Conservation (phyloP, 345 rosid species). For the Citrus medica region DNA sequence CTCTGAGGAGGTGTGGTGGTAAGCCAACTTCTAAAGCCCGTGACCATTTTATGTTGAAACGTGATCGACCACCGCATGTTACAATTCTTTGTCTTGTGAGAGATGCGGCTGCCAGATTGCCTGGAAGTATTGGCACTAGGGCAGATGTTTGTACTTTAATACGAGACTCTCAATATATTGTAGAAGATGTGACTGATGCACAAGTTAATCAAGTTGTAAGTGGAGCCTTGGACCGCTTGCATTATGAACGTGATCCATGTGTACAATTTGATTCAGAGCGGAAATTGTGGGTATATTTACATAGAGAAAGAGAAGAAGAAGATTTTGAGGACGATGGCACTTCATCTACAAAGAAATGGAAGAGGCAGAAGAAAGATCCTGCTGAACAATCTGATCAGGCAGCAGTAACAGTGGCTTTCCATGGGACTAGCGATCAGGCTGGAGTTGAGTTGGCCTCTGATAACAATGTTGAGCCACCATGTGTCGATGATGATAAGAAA, state of each 20-base stretch:
- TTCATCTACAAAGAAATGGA: slow-evolving; percentile 99
- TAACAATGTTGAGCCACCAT: slow-evolving; percentile 53
- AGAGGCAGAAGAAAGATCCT: slow-evolving; percentile 89
- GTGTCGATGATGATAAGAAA: slow-evolving; percentile 44
- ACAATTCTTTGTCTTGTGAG: slow-evolving; percentile 96
- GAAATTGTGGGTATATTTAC: slow-evolving; percentile 97
- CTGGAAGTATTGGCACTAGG: slow-evolving; percentile 98
- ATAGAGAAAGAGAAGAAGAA: slow-evolving; percentile 97
- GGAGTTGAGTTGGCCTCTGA: slow-evolving; percentile 69
- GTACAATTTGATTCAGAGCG: slow-evolving; percentile 90
- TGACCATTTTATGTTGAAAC: slow-evolving; percentile 99
- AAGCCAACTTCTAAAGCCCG: slow-evolving; percentile 99
- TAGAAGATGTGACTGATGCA: slow-evolving; percentile 89
- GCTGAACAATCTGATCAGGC: slow-evolving; percentile 81
- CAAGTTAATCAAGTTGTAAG: slow-evolving; percentile 97
- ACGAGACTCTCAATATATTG: slow-evolving; percentile 85
- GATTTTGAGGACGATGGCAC: slow-evolving; percentile 99
- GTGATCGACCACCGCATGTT: slow-evolving; percentile 99
- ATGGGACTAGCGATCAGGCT: slow-evolving; percentile 53
- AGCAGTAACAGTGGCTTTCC: slow-evolving; percentile 62
- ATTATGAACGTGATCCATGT: slow-evolving; percentile 98
- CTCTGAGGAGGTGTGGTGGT: slow-evolving; percentile 97
- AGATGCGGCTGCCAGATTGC: slow-evolving; percentile 98
- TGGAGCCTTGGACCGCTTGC: slow-evolving; percentile 98
- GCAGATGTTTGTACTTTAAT: slow-evolving; percentile 99